phyloP scores from a whole-genome alignment of 2,329 filamentous ascomycete species.

The Ceratocystis lukuohia region DNA sequence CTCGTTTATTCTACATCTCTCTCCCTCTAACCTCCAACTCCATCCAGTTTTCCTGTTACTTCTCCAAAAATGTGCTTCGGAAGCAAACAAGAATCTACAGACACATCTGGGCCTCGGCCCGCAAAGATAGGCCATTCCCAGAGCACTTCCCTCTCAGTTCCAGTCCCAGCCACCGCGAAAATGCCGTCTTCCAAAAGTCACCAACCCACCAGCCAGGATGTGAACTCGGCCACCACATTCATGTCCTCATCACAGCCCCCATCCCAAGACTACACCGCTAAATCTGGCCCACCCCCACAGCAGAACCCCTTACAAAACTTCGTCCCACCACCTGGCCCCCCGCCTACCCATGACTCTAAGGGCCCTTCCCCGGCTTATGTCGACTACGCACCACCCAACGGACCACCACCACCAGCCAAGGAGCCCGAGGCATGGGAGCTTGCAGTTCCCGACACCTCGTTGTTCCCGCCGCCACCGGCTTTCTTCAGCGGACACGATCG shows the following conservation, averaged over 20 bases:
- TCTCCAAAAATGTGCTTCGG: constrained; percentile 36
- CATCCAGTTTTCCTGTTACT: neutral
- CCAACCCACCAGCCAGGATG: neutral
- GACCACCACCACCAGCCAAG: constrained; percentile 26
- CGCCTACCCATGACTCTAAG: constrained; percentile 20
- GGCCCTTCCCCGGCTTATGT: constrained; percentile 11
- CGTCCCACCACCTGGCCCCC: constrained; percentile 28
- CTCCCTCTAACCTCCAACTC: neutral
- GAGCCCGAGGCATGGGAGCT: constrained; percentile 40
- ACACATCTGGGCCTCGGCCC: constrained; percentile 25
- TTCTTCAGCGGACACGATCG: constrained; percentile 49
- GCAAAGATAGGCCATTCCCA: constrained; percentile 21
- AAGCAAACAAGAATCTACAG: constrained; percentile 30
- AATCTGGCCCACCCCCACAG: constrained; percentile 26
- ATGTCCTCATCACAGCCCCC: neutral
- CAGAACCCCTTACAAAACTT: constrained; percentile 27
- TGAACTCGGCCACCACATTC: neutral
- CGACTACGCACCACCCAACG: constrained; percentile 27
- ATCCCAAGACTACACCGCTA: constrained; percentile 17
- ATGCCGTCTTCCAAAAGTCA: constrained; percentile 12
- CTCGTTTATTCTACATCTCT: too few relatives aligned
- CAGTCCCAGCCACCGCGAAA: neutral
- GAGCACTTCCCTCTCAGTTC: neutral
- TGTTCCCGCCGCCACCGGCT: constrained; percentile 59
- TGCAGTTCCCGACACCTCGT: constrained; percentile 56